Evolutionary conservation across 1,284 basidiomycete species (phyloP).

Genomic region (Meira miltonrushii): DNA sequence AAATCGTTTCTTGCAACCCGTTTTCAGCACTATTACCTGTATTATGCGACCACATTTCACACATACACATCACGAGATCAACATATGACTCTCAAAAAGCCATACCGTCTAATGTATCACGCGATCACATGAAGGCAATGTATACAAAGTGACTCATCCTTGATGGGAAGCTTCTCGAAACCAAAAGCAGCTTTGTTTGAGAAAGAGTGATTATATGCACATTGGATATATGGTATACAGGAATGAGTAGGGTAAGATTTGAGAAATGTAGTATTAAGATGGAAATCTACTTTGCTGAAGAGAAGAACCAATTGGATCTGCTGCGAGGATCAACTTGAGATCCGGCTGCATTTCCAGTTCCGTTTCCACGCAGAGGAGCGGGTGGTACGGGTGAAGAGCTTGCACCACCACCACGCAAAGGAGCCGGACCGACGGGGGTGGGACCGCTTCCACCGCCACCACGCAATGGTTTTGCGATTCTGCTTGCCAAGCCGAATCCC

Average conservation of each 20-base stretch:
- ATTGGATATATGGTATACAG: too few species aligned
- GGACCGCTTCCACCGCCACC: slow-evolving; percentile 11
- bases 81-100: too few species aligned
- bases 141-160: background rate
- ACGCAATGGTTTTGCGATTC: slow-evolving; percentile 17
- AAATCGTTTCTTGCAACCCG: too few species aligned
- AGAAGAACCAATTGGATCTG: slow-evolving; percentile 18
- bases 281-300: slow-evolving; percentile 7
- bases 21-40: background rate
- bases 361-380: slow-evolving; percentile 5
- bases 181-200: background rate
- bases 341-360: background rate
- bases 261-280: background rate
- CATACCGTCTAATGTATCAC: too few species aligned
- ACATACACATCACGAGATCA: background rate
- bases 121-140: too few species aligned
- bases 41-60: background rate
- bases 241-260: background rate
- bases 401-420: background rate
- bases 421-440: background rate
- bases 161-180: background rate
- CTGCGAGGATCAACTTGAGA: slow-evolving; percentile 2
- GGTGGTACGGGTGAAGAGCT: background rate
- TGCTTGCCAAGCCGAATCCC: slow-evolving; percentile 10
- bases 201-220: background rate